These are phyloP conservation scores for Laetiporus sulphureus DNA, from an alignment of 1,284 basidiomycete species.

Conservation along the genomic window DNA sequence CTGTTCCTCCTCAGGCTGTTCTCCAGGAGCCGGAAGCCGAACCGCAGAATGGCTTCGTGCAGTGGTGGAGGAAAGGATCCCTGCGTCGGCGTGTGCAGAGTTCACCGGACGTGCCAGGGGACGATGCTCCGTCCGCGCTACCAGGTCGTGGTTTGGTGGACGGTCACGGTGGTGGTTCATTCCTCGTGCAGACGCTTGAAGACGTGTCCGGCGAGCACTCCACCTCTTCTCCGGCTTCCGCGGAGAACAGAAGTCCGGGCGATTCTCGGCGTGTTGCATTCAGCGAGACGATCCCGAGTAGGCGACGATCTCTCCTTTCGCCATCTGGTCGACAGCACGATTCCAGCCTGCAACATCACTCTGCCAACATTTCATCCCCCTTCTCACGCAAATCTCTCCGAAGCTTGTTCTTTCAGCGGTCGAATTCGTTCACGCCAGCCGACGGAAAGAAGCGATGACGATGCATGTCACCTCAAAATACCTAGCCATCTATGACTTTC, in stretches of 20 bases:
- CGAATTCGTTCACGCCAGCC: constrained; percentile 18
- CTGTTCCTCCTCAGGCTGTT: constrained; percentile 8
- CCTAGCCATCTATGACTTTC: too few relatives aligned
- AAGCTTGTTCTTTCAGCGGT: constrained; percentile 19
- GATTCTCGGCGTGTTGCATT: constrained; percentile 9
- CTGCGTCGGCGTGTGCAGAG: constrained; percentile 43
- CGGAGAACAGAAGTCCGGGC: constrained; percentile 1
- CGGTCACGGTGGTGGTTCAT: constrained; percentile 4
- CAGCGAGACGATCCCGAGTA: constrained; percentile 12
- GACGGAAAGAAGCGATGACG: constrained; percentile 5
- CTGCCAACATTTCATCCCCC: constrained; percentile 1
- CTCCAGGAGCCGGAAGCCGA: constrained; percentile 21
- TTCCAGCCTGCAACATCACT: constrained; percentile 4
- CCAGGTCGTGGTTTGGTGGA: constrained; percentile 12
- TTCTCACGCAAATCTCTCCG: constrained; percentile 14
- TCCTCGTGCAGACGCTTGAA: constrained; percentile 1
- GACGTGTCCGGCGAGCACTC: background rate
- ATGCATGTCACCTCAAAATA: too few relatives aligned
- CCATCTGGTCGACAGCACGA: constrained; percentile 15
- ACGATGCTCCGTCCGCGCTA: constrained; percentile 14
- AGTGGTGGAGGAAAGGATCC: constrained; percentile 41
- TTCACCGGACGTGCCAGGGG: constrained; percentile 34
- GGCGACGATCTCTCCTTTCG: constrained; percentile 22
- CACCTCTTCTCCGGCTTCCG: constrained; percentile 2
- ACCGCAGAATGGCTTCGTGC: constrained; percentile 31